A percentile compares a stretch with the other conserved stretches of the same genome.
Evolutionary conservation across 306 rosid species (phyloP).

Genomic region (Lupinus albus): DNA sequence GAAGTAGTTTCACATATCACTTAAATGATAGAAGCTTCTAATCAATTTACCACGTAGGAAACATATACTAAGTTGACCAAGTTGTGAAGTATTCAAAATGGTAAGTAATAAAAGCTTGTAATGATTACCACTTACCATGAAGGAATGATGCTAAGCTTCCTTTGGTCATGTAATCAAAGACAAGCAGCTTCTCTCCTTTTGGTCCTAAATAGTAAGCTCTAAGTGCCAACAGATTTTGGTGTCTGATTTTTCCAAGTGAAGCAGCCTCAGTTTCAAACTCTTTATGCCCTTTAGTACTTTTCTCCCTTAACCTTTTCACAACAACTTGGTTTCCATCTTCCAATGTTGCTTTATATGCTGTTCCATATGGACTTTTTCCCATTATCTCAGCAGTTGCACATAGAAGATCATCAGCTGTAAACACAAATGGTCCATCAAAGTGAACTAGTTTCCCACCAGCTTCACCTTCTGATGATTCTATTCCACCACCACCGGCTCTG

Average conservation of each 20-base stretch:
- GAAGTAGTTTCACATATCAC: too few species aligned
- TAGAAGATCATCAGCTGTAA: conserved; percentile 84
- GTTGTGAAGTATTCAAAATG: too few species aligned
- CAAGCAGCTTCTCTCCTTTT: conserved; percentile 70
- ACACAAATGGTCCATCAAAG: conserved; percentile 88
- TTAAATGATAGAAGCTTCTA: too few species aligned
- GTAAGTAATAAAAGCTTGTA: not conserved
- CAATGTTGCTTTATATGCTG: conserved; percentile 84
- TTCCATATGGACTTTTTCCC: conserved; percentile 89
- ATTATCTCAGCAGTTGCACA: conserved; percentile 94
- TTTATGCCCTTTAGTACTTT: conserved; percentile 76
- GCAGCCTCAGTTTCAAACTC: conserved; percentile 86
- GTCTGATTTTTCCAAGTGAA: conserved; percentile 74
- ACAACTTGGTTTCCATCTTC: conserved; percentile 87
- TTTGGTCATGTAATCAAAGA: conserved; percentile 29
- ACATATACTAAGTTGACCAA: not conserved
- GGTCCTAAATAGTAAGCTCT: conserved; percentile 80
- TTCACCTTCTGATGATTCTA: conserved; percentile 70
- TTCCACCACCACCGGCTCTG: conserved; percentile 51
- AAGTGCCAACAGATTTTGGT: conserved; percentile 72
- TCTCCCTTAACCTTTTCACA: conserved; percentile 88
- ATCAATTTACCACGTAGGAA: too few species aligned
- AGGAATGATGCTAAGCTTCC: conserved; percentile 90
- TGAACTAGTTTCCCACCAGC: conserved; percentile 75
- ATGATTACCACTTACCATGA: conserved; percentile 63